Percentiles rank a stretch among this genome's conserved stretches.
Conservation (phyloP, 805 yeast genomes). For the Yarrowia sp. region DNA sequence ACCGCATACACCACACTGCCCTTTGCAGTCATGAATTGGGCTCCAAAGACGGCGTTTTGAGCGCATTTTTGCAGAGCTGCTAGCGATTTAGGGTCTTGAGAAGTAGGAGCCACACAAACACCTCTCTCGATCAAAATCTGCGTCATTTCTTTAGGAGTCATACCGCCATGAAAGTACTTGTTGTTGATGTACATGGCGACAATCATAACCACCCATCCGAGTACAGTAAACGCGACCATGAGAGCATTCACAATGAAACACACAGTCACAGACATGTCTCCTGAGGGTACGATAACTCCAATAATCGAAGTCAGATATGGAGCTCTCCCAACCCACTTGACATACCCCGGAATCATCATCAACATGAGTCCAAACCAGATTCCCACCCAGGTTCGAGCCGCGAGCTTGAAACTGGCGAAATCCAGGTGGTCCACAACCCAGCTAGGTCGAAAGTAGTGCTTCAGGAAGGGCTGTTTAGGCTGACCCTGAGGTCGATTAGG, state of each 20-base stretch:
- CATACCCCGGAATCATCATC: conserved; percentile 4
- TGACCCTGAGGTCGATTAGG: background rate
- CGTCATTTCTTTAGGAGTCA: background rate
- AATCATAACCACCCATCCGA: conserved; percentile 1
- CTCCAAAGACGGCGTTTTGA: background rate
- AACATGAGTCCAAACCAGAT: conserved; percentile 1
- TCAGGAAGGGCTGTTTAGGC: background rate
- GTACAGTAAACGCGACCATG: background rate
- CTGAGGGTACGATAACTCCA: background rate
- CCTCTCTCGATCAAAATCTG: background rate
- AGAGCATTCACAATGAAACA: background rate
- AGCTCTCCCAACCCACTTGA: background rate
- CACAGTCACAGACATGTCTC: background rate
- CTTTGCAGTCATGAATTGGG: background rate
- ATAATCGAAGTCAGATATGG: conserved; percentile 1
- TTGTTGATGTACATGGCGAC: conserved; percentile 11
- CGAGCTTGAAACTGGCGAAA: background rate
- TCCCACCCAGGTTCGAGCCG: background rate
- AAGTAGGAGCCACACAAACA: background rate
- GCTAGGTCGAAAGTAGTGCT: background rate
- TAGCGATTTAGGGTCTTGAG: background rate
- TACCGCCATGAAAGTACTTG: background rate
- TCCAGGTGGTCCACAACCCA: conserved; percentile 2
- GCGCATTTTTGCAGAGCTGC: background rate
- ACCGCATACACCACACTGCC: background rate